Base-by-base conservation (phyloP, 352 stramenopile genomes). In the Phytophthora nicotianae region DNA sequence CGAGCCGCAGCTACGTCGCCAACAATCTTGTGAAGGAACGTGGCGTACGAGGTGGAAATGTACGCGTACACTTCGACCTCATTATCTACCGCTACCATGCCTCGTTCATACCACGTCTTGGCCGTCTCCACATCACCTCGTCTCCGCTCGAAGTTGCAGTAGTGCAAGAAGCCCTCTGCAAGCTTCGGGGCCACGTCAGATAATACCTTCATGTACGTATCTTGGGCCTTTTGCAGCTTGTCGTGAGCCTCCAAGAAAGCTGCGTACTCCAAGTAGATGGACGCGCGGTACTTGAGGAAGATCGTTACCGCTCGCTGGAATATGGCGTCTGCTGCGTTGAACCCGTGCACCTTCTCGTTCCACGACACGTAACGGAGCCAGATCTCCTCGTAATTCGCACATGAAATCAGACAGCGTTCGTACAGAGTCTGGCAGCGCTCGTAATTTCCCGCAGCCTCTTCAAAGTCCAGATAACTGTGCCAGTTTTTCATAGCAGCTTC, bases 381-480 rank as follows among this genome's bases (percentile, higher is more conserved):
- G 62, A 93, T 82, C 37, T 89, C 72, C 51, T 91, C 82, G 59
- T 93, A 93, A 69, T 93, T 93, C 8, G 85, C 85, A 58, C 85
- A 93, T 8, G 85, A 79, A 61, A 93, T 91, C 49, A 93, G 48
- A 59, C 85, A 91, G 23, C 85, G 85, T 62, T 91, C 82, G 67
- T 93, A 93, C 14, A 93, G 59, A 26, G 77, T 70, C 54, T 89
- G 69, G 42, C 81, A 91, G n/a, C 77, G 78, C 13, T 45, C 50
- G 33, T 65, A 48, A 54, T 91, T 72, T 3, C 67, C 79, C 7
- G 69, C 63, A 20, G 75, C 75, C 35, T 93, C 85, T 73, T 93
- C 85, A 51, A 83, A 93, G 48, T 93, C 85, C 43, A 93, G 58
- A 47, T 93, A 93, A 35, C 56, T 74, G 61, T 91, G 82, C 85